A percentile compares a stretch with the other conserved stretches of the same genome.
Evolutionary conservation across 2,329 filamentous ascomycete species (phyloP).

Genomic region (Fusarium sp.): DNA sequence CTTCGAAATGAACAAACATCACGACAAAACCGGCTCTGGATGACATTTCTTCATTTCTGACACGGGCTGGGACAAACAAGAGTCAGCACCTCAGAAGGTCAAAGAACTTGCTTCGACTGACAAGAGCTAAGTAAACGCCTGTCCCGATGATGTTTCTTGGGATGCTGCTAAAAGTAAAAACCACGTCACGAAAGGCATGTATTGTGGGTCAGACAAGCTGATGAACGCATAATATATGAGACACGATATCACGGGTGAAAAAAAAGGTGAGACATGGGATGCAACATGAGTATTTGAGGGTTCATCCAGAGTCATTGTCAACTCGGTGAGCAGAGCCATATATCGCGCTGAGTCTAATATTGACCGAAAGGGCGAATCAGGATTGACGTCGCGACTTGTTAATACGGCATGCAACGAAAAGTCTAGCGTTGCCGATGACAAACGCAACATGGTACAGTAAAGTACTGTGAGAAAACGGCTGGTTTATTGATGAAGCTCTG

Average conservation of each 20-base stretch:
- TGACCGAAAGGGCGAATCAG: slow-evolving; percentile 23
- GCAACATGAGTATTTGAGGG: slow-evolving; percentile 31
- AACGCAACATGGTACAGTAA: not conserved
- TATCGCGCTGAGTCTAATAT: slow-evolving; percentile 7
- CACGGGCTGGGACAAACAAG: slow-evolving; percentile 24
- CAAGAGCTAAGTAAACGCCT: slow-evolving; percentile 6
- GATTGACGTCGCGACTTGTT: slow-evolving; percentile 2
- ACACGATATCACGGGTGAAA: slow-evolving; percentile 39
- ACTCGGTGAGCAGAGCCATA: slow-evolving; percentile 27
- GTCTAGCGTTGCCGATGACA: not conserved
- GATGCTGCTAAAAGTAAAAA: slow-evolving; percentile 35
- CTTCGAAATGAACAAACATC: not conserved
- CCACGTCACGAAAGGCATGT: slow-evolving; percentile 35
- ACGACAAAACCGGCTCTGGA: slow-evolving; percentile 5
- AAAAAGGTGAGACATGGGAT: slow-evolving; percentile 38
- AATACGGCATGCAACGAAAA: slow-evolving; percentile 1
- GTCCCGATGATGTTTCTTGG: slow-evolving; percentile 12
- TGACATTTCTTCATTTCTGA: slow-evolving; percentile 22
- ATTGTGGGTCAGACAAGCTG: slow-evolving; percentile 37
- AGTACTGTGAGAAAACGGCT: slow-evolving; percentile 2
- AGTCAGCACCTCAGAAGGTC: not conserved
- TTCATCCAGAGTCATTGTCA: slow-evolving; percentile 13
- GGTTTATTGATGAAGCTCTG: slow-evolving; percentile 11
- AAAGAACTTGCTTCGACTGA: slow-evolving; percentile 3
- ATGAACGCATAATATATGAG: slow-evolving; percentile 35